phyloP scores from a whole-genome alignment of 2,329 filamentous ascomycete genomes.

The Plenodomus biglobosus region DNA sequence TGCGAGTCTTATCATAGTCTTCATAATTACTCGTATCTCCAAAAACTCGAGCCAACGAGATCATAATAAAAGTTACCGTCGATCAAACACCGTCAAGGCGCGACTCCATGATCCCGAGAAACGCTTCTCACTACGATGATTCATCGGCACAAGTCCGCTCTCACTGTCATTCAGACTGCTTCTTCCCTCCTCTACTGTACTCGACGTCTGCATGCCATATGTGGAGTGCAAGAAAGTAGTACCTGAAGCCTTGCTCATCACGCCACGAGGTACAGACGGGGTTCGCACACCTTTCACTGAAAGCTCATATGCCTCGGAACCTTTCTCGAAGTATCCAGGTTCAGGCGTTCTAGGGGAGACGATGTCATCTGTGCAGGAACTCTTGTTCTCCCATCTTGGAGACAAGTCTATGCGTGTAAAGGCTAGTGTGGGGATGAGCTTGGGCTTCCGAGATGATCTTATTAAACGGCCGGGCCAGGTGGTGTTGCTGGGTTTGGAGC shows the following conservation, averaged over 20 bases:
- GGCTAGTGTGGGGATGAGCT: conserved; percentile 4
- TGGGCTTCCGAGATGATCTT: conserved; percentile 1
- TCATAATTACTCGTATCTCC: neutral
- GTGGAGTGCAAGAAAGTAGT: neutral
- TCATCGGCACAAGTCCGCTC: conserved; percentile 5
- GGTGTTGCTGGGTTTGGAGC: neutral
- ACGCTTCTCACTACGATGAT: conserved; percentile 4
- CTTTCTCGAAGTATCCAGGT: conserved; percentile 1
- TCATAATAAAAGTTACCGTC: neutral
- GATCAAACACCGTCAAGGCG: conserved; percentile 12
- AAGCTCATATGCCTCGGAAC: neutral
- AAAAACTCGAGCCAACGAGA: neutral
- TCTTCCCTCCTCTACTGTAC: neutral
- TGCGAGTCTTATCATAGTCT: neutral
- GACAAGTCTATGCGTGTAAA: conserved; percentile 5
- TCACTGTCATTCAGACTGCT: conserved; percentile 8
- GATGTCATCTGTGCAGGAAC: neutral
- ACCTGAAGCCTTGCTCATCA: conserved; percentile 3
- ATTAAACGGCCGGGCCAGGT: neutral
- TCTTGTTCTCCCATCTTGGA: neutral
- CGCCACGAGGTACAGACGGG: neutral
- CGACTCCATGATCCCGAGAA: conserved; percentile 15
- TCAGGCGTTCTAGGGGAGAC: neutral
- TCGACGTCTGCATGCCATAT: neutral
- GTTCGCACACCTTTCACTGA: neutral